Evolutionary conservation across 805 yeast genomes (phyloP).

Genomic region (Candida silvatica): DNA sequence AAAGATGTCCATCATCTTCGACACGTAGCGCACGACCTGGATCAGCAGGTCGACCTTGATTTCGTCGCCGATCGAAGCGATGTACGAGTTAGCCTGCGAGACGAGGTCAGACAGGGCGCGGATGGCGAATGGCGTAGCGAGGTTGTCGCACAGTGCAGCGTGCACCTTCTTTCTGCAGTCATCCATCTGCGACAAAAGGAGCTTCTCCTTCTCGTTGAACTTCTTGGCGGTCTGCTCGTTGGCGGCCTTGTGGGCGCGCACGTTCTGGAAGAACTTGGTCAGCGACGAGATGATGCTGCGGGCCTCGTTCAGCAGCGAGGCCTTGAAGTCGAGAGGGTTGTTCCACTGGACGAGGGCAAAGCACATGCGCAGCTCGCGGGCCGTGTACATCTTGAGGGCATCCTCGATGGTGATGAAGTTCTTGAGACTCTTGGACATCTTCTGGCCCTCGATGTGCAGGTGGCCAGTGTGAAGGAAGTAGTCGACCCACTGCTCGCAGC

Average conservation of each 20-base stretch:
- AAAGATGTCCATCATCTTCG: conserved; percentile 57
- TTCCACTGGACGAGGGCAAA: conserved; percentile 94
- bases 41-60: conserved; percentile 58
- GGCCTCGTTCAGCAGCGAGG: conserved; percentile 67
- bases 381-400: conserved; percentile 60
- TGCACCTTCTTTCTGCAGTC: conserved; percentile 58
- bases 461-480: conserved; percentile 97
- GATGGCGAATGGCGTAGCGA: conserved; percentile 71
- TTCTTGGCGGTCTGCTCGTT: conserved; percentile 56
- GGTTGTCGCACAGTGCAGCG: conserved; percentile 79
- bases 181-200: conserved; percentile 30
- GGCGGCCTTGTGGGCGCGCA: conserved; percentile 75
- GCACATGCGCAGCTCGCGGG: conserved; percentile 84
- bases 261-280: conserved; percentile 76
- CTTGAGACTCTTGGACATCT: conserved; percentile 92
- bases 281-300: conserved; percentile 65
- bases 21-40: conserved; percentile 59
- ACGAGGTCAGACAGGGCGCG: conserved; percentile 61
- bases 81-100: conserved; percentile 63
- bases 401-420: conserved; percentile 93
- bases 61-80: conserved; percentile 42
- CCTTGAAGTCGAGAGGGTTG: conserved; percentile 86
- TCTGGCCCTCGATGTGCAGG: conserved; percentile 95
- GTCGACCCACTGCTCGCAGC: conserved; percentile 91
- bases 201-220: conserved; percentile 43